phyloP scores from a whole-genome alignment of 2,329 filamentous ascomycete species.

The Scopulariopsis brevicaulis region DNA sequence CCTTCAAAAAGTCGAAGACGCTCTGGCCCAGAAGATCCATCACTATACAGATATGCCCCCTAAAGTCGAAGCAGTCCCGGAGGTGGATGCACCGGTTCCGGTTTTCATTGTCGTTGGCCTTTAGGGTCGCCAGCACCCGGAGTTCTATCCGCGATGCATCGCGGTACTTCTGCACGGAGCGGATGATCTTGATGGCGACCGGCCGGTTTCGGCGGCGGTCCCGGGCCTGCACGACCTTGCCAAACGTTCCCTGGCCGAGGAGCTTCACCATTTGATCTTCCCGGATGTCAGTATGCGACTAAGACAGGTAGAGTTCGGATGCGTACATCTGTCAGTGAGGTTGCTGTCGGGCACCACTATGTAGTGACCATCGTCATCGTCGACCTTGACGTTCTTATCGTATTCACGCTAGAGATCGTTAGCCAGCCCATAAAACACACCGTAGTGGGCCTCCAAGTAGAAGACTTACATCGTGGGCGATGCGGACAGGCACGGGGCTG shows the following conservation, averaged over 20 bases:
- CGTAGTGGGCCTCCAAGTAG: not conserved
- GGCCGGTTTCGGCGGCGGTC: slow-evolving; percentile 66
- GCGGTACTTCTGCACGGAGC: slow-evolving; percentile 95
- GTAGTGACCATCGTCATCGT: slow-evolving; percentile 96
- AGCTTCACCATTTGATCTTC: slow-evolving; percentile 80
- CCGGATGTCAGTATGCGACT: slow-evolving; percentile 8
- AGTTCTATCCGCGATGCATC: slow-evolving; percentile 94
- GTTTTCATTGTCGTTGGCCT: slow-evolving; percentile 84
- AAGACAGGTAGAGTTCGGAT: not conserved
- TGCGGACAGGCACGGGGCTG: slow-evolving; percentile 57
- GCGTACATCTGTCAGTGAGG: slow-evolving; percentile 79
- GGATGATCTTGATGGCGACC: slow-evolving; percentile 95
- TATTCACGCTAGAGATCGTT: slow-evolving; percentile 9
- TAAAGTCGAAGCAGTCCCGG: slow-evolving; percentile 92
- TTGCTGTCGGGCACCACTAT: slow-evolving; percentile 81
- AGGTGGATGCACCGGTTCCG: slow-evolving; percentile 95
- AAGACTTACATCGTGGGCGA: slow-evolving; percentile 49
- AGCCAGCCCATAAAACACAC: not conserved
- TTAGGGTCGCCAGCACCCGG: slow-evolving; percentile 80
- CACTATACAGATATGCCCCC: slow-evolving; percentile 86
- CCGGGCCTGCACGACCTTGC: slow-evolving; percentile 90
- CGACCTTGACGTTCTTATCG: slow-evolving; percentile 60
- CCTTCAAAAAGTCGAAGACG: slow-evolving; percentile 96
- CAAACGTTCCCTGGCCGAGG: slow-evolving; percentile 93
- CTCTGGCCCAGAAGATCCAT: slow-evolving; percentile 79